Evolutionary conservation across 495 filamentous ascomycete genomes (phyloP).

Genomic region (Xylaria acuta): DNA sequence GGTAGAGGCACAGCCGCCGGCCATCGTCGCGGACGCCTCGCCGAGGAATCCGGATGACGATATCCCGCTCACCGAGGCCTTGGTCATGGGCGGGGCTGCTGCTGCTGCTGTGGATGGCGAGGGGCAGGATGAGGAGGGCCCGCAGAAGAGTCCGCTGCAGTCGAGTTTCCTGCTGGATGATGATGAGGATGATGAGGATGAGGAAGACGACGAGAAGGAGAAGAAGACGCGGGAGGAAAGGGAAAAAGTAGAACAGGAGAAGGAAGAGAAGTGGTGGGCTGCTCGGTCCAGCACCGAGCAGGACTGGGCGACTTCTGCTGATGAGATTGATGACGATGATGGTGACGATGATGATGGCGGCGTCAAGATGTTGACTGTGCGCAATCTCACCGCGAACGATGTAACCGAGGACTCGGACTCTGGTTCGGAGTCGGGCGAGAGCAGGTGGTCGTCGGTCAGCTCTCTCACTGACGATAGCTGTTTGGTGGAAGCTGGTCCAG

Average conservation of each 20-base stretch:
- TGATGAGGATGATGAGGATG: conserved; percentile 8
- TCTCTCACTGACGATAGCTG: conserved; percentile 4
- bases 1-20: conserved; percentile 13
- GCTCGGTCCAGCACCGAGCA: neutral
- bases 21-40: conserved; percentile 1
- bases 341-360: conserved; percentile 10
- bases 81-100: neutral
- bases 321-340: conserved; percentile 14
- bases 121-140: neutral
- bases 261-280: neutral
- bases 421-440: neutral
- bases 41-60: conserved; percentile 28
- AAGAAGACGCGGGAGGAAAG: conserved; percentile 14
- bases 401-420: conserved; percentile 25
- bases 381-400: conserved; percentile 20
- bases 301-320: neutral
- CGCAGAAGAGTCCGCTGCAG: conserved; percentile 34
- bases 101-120: neutral
- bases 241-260: too few relatives aligned
- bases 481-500: neutral
- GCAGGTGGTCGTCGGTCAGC: conserved; percentile 17
- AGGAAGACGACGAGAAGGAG: neutral
- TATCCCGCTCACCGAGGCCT: neutral
- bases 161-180: conserved; percentile 32
- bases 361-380: conserved; percentile 22